Base-by-base conservation (phyloP, 2,329 filamentous ascomycete genomes). In the Fusarium devonianum region DNA sequence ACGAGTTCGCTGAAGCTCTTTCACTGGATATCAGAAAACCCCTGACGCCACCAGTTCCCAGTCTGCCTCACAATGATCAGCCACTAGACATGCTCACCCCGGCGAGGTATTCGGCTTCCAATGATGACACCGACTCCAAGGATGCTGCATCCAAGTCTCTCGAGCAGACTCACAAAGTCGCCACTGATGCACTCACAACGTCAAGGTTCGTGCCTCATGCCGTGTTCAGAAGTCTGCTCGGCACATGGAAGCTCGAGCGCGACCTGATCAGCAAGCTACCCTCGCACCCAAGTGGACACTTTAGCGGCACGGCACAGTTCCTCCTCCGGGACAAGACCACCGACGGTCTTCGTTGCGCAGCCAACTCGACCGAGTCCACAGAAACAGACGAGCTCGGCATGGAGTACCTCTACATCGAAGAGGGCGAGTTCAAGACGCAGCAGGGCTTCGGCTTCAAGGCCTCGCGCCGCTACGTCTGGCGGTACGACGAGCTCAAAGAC, bases 151-250 rank as follows among this genome's bases (percentile, higher is more conserved):
- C 64, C 3, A 69, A 63, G 9, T 82, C 77, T 16, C 73, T 80
- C 7, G 68, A 65, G 7, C 76, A 79, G 58, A 81, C 79, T 23
- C 72, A 75, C 25, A 67, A 66, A 0, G 68, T 78, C 1, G 69
- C 76, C 1, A 54, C 69, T 1, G 75, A 71, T 0, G 78, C 74
- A 2, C 68, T 81, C 12, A 73, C 67, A 1, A 71, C 69, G 2
- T 71, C 72, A 0, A 71, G 73, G 3, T 89, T 86, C 49, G 79
- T 89, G 3, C 77, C 87, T 1, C 75, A 79, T 4, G 88, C 86
- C 5, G 81, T 89, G 1, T 93, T 91, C 66, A 75, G 87, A 49
- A 86, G 83, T 7, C 75, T 93, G 1, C 81, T 90, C 23, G 89
- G 89, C 6, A 75, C 76, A 4, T 93, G 89, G 89, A 78, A 71